Conservation (phyloP, 31 red algal species). For the Porphyra umbilicalis region DNA sequence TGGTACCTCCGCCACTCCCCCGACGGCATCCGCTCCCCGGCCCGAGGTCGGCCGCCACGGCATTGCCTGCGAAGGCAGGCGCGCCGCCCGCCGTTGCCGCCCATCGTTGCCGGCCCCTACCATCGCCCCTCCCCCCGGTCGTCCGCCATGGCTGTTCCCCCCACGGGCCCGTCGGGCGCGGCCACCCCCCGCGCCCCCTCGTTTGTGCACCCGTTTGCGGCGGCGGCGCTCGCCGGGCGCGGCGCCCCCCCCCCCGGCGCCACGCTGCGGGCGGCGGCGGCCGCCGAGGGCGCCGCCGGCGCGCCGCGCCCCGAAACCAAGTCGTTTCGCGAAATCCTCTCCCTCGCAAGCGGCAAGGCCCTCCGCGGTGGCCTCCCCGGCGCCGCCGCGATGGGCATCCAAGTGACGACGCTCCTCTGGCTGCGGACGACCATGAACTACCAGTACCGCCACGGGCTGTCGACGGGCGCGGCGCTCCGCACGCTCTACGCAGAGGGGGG, state of each 20-base stretch:
- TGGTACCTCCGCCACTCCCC: too few relatives aligned
- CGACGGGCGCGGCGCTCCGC: constrained; percentile 28
- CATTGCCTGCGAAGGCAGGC: too few relatives aligned
- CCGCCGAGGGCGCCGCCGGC: background rate
- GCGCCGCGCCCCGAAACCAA: background rate
- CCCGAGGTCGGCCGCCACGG: too few relatives aligned
- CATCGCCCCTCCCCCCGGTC: background rate
- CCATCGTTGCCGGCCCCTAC: too few relatives aligned
- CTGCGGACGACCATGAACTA: constrained; percentile 74
- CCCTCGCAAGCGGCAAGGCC: constrained; percentile 1
- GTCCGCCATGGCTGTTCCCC: too few relatives aligned
- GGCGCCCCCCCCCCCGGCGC: background rate
- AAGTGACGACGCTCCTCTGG: constrained; percentile 64
- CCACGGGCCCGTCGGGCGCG: background rate
- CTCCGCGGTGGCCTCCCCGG: constrained; percentile 61
- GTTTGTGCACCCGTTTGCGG: background rate
- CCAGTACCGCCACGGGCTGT: constrained; percentile 62
- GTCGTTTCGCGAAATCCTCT: background rate
- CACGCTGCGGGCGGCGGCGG: background rate
- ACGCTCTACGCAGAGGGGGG: constrained; percentile 62
- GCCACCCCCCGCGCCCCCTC: background rate
- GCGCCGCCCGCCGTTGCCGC: too few relatives aligned
- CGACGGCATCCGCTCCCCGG: too few relatives aligned
- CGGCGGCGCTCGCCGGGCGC: background rate
- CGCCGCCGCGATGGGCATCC: constrained; percentile 50